Percentiles rank a stretch among this genome's conserved stretches.
Conservation (phyloP, 345 rosid genomes). For the thale cress (Arabidopsis thaliana) region DNA sequence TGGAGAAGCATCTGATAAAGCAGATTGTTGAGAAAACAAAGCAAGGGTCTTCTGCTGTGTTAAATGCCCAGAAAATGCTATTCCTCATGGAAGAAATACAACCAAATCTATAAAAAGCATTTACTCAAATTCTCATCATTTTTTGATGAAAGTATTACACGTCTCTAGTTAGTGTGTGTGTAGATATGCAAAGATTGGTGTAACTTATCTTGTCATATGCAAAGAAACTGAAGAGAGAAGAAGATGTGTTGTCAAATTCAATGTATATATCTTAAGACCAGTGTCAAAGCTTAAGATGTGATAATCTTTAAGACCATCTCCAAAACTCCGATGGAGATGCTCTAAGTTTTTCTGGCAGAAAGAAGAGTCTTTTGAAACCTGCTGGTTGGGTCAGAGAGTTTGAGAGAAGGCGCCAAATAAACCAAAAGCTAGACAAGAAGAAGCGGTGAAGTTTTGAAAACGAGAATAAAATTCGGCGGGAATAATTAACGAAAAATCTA, state of each 20-base stretch:
- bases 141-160: constrained; percentile 5
- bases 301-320: not conserved
- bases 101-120: not conserved
- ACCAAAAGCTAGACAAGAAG: not conserved
- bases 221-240: not conserved
- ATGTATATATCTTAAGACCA: not conserved
- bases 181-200: constrained; percentile 10
- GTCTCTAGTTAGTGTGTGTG: not conserved
- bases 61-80: constrained; percentile 66
- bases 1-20: constrained; percentile 70
- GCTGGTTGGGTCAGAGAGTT: not conserved
- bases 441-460: constrained; percentile 27
- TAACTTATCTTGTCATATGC: not conserved
- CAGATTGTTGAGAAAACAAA: constrained; percentile 82
- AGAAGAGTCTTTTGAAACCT: not conserved
- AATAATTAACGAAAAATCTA: constrained; percentile 15
- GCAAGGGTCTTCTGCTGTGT: constrained; percentile 68
- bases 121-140: constrained; percentile 1
- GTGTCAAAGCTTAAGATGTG: not conserved
- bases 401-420: not conserved
- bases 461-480: constrained; percentile 26
- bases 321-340: no score
- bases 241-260: not conserved
- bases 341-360: not conserved
- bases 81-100: constrained; percentile 51